Evolutionary conservation across 2,329 filamentous ascomycete genomes (phyloP).

Genomic region (Microsporum canis): DNA sequence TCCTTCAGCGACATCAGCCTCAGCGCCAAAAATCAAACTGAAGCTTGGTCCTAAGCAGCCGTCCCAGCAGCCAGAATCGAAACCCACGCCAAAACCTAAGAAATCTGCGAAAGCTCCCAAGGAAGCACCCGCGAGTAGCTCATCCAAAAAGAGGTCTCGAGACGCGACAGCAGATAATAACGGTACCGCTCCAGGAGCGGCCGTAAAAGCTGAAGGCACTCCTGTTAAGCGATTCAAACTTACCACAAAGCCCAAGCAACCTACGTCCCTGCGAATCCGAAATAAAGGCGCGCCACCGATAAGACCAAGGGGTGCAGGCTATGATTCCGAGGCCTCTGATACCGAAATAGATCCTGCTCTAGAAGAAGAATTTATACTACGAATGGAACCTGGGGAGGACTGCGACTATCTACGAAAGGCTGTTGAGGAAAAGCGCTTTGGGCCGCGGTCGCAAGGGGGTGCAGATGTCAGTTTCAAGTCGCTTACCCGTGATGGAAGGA

Average conservation of each 20-base stretch:
- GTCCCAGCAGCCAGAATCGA: conserved; percentile 10
- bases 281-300: conserved; percentile 57
- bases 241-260: conserved; percentile 27
- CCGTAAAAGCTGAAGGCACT: not conserved
- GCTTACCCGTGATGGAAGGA: conserved; percentile 55
- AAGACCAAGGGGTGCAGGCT: conserved; percentile 71
- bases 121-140: not conserved
- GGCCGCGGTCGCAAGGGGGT: conserved; percentile 53
- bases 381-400: conserved; percentile 77
- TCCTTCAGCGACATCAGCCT: conserved; percentile 16
- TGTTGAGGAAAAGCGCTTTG: conserved; percentile 67
- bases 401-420: conserved; percentile 69
- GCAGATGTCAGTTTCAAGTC: conserved; percentile 74
- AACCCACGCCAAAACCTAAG: conserved; percentile 12
- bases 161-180: conserved; percentile 2
- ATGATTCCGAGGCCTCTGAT: conserved; percentile 92
- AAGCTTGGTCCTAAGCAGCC: conserved; percentile 29
- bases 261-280: conserved; percentile 47
- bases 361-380: conserved; percentile 79
- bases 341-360: conserved; percentile 76
- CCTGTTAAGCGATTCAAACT: conserved; percentile 29
- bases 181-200: conserved; percentile 2
- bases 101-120: conserved; percentile 18
- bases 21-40: conserved; percentile 31
- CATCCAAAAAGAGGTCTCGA: conserved; percentile 14